Evolutionary conservation across 73 alveolate genomes (phyloP), one percentile per base, ranked within the genome.

Genomic region (Paramecium caudatum): DNA sequence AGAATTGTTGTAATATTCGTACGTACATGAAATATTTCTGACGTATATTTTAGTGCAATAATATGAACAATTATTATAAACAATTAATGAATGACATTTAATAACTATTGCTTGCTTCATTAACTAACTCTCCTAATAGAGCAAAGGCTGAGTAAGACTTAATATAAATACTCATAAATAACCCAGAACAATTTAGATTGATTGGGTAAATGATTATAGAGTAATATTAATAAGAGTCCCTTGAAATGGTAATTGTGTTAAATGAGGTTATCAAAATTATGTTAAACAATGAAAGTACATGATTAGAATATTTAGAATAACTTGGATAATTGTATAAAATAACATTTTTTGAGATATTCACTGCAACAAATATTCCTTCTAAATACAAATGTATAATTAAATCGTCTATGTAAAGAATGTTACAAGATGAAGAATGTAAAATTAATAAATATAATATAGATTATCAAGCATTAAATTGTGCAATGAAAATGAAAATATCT

Each of bases 1-100:
- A 55, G 30, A 27, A 55, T 55, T 55, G 80, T 55, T 55, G 80
- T 55, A 55, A 55, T 55, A 55, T 55, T 55, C 80, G 80, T 55
- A 55, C 80, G 80, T 55, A 55, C 46, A 37, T 55, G 80, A 55
- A 27, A 9, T 55, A 55, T 27, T 10, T 55, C 43, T 55, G 80
- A 55, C 80, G 80, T 55, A 43, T 55, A 55, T 55, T 55, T 55
- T 8, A 10, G 8, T 55, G 30, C 30, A 55, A 19, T 55, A 55
- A 21, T 19, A 55, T 23, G 9, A 55, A 55, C 80, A 55, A 55
- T 55, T 55, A 55, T 55, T 55, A n/a, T n/a, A n/a, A n/a, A n/a
- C n/a, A n/a, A n/a, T 55, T 55, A 55, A 55, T 55, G 80, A 55
- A 55, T 55, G 80, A 55, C 23, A 43, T 55, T 55, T 55, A 55